Evolutionary conservation across 805 yeast genomes (phyloP).

Genomic region (Jamesozyma jinghongensis): DNA sequence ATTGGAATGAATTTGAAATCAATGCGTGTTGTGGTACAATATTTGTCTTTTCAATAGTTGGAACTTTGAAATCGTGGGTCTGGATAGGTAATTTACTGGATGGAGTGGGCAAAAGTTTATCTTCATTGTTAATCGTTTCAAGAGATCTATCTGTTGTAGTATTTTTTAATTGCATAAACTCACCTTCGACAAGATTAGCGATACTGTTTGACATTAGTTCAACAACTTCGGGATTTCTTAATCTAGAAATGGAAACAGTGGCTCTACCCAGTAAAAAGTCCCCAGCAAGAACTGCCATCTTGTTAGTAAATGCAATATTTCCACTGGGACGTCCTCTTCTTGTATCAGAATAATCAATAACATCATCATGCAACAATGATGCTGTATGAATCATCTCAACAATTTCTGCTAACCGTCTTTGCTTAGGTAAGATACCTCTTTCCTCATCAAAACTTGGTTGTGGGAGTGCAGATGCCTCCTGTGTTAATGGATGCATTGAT

Average conservation of each 20-base stretch:
- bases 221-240: constrained; percentile 94
- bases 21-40: constrained; percentile 48
- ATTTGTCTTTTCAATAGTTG: constrained; percentile 5
- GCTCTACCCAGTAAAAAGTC: constrained; percentile 94
- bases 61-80: constrained; percentile 47
- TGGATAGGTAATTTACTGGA: constrained; percentile 2
- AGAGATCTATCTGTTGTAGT: constrained; percentile 56
- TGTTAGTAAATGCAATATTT: constrained; percentile 87
- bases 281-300: constrained; percentile 96
- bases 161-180: constrained; percentile 95
- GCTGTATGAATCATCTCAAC: constrained; percentile 99
- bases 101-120: constrained; percentile 2
- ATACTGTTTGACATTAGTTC: constrained; percentile 92
- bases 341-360: constrained; percentile 80
- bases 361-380: constrained; percentile 90
- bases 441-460: constrained; percentile 38
- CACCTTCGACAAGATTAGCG: constrained; percentile 96
- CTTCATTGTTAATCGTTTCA: constrained; percentile 25
- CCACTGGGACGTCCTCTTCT: constrained; percentile 89
- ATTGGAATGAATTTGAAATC: constrained; percentile 87
- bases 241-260: constrained; percentile 86
- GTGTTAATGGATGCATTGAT: constrained; percentile 82
- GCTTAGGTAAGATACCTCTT: constrained; percentile 84
- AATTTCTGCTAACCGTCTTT: constrained; percentile 90
- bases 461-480: constrained; percentile 67